Evolutionary conservation across 441 rosid species (phyloP), one percentile per base, ranked within the genome.

Genomic region (Arabidopsis hybrid): DNA sequence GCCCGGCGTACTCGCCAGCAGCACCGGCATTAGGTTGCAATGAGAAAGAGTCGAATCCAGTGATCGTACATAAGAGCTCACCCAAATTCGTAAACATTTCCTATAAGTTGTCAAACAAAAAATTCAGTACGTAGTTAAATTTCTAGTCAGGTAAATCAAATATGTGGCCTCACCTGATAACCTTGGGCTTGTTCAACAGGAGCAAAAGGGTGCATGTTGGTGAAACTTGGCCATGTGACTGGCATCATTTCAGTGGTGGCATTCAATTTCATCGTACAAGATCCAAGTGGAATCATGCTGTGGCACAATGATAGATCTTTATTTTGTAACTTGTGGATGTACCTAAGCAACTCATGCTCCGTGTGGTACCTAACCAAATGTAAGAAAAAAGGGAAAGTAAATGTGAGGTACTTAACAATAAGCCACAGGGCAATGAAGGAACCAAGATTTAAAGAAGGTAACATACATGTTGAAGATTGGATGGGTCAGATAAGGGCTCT

Each of bases 11-110:
- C 83, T 92, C 99, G 13, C 99, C 99, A 75, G 99, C 85, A 52
- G 96, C 97, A 83, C 98, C 98, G 36, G 99, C 97, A 82, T 95
- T 95, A 16, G 99, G 99, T 87, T 95, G 99, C 83, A 95, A 80
- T 18, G 99, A 95, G 91, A 95, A 88, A 38, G 99, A 92, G 77
- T 95, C 96, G 61, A 95, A 95, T 39, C 99, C 98, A 60, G 99
- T 92, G 78, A 95, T 83, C 16, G 85, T 80, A 80, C 99, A 91
- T 75, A 95, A 72, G 16, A 88, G 83, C 1, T 91, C 84, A 40
- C 97, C 99, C 89, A 95, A 79, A 74, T 88, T 76, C 18, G 72
- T 46, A 81, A 95, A 95, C 99, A 95, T 92, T 88, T 95, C 99
- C 99, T 95, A 60, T n/a, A 35, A 60, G 61, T 31, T 59, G 71